Evolutionary conservation across 1,284 basidiomycete genomes (phyloP), one percentile per base, ranked within the genome.

Genomic region (Cryptococcus maquisensis): DNA sequence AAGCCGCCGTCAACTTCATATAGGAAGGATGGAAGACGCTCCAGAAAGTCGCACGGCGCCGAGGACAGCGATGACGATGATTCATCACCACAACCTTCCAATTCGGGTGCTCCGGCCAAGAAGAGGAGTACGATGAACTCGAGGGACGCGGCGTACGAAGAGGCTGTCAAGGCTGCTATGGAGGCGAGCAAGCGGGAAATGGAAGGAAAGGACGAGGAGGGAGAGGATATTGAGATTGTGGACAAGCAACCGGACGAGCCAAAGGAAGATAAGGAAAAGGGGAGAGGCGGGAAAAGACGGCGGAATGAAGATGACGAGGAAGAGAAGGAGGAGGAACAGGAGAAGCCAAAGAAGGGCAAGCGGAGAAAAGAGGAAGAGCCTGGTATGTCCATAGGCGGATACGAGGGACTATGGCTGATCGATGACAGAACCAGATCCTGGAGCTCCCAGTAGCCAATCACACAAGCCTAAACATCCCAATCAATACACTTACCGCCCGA

Each of bases 51-150:
- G 4, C 28, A 8, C 10, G 28, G 28, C 5, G 28, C 28, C 7
- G 28, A 32, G 10, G 28, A 32, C 7, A 32, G 28, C 10, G 28
- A 32, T 32, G 28, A 32, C 2, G 28, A 32, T 32, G 28, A 32
- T 32, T 32, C 28, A 32, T 32, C 28, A 32, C 28, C 28, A 10
- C 28, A 32, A 10, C 28, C 28, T 32, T 32, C 28, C 28, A 32
- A 32, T 32, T 32, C 28, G 10, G 6, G 20, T 44, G 18, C 24
- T 26, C 23, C 54, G 36, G 58, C 84, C 36, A 95, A 93, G 77
- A 84, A 90, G 56, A 81, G 94, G 57, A 92, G 90, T 65, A 98
- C 95, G 52, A 96, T 98, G 92, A 98, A 98, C 74, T 94, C 90
- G 68, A 81, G 94, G 55, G 94, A 96, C 69, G 89, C 93, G 7